Conservation (phyloP, 139 green algal species). For the Chara braunii region DNA sequence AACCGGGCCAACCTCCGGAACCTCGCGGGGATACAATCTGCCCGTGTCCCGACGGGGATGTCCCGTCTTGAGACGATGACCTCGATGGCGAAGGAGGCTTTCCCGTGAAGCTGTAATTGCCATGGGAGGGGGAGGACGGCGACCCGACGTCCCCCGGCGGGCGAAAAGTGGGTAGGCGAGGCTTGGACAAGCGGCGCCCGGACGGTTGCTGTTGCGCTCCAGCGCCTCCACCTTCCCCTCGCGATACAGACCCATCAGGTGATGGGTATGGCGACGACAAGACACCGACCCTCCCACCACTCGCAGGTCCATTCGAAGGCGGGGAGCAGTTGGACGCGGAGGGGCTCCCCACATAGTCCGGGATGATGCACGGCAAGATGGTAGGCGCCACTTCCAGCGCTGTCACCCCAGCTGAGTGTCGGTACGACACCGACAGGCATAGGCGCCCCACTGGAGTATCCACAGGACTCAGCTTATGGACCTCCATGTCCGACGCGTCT, state of each 20-base stretch:
- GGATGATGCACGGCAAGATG: constrained; percentile 18
- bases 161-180: neutral
- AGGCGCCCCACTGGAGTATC: constrained; percentile 19
- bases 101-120: no score
- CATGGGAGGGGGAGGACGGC: neutral
- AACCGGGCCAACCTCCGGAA: no score
- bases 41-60: no score
- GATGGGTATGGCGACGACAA: no score
- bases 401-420: constrained; percentile 15
- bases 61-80: no score
- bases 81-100: no score
- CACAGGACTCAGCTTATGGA: constrained; percentile 11
- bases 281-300: no score
- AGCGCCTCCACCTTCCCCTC: neutral
- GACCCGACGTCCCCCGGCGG: neutral
- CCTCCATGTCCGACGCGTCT: constrained; percentile 14
- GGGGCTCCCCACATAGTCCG: constrained; percentile 38
- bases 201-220: neutral
- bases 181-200: neutral
- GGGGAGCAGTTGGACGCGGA: constrained; percentile 14
- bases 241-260: no score
- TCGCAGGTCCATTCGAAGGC: neutral
- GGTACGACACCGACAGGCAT: constrained; percentile 26
- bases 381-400: constrained; percentile 25
- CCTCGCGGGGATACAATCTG: no score